These are phyloP conservation scores for Wickerhamiella vanderwaltii DNA, from an alignment of 805 yeast genomes.

Conservation along the genomic window DNA sequence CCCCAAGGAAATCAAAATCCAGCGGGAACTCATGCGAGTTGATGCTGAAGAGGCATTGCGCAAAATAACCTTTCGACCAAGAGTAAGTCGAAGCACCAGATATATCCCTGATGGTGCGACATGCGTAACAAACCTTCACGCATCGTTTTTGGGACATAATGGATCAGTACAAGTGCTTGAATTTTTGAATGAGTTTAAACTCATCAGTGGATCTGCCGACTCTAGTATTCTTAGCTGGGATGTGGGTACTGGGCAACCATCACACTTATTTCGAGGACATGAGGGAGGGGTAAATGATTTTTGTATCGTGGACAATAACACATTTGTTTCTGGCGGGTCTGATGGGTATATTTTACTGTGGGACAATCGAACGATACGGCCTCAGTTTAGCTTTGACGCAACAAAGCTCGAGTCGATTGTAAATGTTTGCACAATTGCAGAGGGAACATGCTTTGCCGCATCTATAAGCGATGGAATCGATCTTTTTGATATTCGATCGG, in stretches of 20 bases:
- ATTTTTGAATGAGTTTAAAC: slow-evolving; percentile 12
- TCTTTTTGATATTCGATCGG: slow-evolving; percentile 16
- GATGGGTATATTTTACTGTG: slow-evolving; percentile 15
- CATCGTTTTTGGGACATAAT: slow-evolving; percentile 13
- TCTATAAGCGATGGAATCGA: slow-evolving; percentile 4
- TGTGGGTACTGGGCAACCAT: slow-evolving; percentile 75
- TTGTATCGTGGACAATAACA: slow-evolving; percentile 45
- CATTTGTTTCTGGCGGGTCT: slow-evolving; percentile 13
- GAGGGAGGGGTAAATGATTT: slow-evolving; percentile 88
- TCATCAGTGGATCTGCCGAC: slow-evolving; percentile 15
- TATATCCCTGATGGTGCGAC: not conserved
- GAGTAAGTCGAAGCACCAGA: not conserved
- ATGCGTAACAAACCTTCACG: slow-evolving; percentile 9
- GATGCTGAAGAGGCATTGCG: slow-evolving; percentile 3
- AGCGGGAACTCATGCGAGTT: not conserved
- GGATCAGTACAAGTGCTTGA: slow-evolving; percentile 14
- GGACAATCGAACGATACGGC: slow-evolving; percentile 13
- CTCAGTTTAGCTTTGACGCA: slow-evolving; percentile 4
- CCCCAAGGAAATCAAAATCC: slow-evolving; percentile 4
- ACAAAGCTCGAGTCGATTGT: not conserved
- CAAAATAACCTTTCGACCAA: not conserved
- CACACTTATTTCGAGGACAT: slow-evolving; percentile 86
- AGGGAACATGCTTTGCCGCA: slow-evolving; percentile 12
- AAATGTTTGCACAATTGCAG: slow-evolving; percentile 12
- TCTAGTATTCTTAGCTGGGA: slow-evolving; percentile 58